Percentiles rank a stretch among this genome's conserved stretches.
These are phyloP conservation scores for Daldinia grandis DNA, from an alignment of 495 filamentous ascomycete genomes.

Conservation along the genomic window DNA sequence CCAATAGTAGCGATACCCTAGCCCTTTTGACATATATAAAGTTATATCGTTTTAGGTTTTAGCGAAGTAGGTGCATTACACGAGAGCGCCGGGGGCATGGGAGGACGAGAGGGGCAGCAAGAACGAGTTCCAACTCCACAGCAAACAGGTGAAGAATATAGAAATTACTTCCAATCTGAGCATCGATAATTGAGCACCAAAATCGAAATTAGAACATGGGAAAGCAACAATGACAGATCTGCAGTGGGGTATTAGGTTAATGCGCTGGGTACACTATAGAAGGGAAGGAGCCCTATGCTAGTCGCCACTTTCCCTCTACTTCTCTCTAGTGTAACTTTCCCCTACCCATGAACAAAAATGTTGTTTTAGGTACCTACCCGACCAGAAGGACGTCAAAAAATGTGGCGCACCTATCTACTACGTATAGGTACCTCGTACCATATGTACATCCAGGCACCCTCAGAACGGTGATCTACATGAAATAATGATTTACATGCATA, in stretches of 20 bases:
- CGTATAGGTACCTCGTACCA: background rate
- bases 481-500: background rate
- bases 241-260: slow-evolving; percentile 3
- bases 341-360: background rate
- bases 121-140: background rate
- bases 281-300: slow-evolving; percentile 7
- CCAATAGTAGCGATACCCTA: background rate
- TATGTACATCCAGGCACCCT: background rate
- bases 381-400: no score
- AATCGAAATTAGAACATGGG: slow-evolving; percentile 10
- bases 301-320: background rate
- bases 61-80: background rate
- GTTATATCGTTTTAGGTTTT: background rate
- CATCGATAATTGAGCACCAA: slow-evolving; percentile 16
- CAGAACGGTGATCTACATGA: background rate
- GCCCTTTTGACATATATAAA: slow-evolving; percentile 17
- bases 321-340: background rate
- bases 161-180: background rate
- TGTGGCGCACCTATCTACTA: background rate
- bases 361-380: no score
- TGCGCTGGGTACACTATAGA: background rate
- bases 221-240: slow-evolving; percentile 6
- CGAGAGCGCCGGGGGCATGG: background rate
- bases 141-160: background rate
- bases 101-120: background rate